Evolutionary conservation across 2,329 filamentous ascomycete genomes (phyloP).

Genomic region (Periconia sp.): DNA sequence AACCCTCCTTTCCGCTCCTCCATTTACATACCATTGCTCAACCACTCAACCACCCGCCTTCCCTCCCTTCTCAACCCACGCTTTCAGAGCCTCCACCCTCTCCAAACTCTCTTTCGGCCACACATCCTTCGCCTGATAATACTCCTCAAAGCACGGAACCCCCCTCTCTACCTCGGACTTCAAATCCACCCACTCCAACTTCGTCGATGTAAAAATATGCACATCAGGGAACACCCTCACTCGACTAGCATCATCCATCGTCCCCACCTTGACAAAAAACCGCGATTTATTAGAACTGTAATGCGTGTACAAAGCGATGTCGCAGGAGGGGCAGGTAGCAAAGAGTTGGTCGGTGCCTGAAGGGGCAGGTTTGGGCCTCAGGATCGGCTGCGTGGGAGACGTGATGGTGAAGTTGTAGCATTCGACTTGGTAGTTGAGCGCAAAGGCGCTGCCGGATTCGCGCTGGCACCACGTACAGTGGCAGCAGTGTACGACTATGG

Average conservation of each 20-base stretch:
- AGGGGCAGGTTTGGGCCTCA: constrained; percentile 41
- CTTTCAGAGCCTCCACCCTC: constrained; percentile 10
- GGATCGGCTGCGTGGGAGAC: constrained; percentile 21
- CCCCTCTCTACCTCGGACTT: constrained; percentile 39
- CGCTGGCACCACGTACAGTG: constrained; percentile 53
- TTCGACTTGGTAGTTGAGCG: constrained; percentile 49
- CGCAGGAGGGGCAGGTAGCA: constrained; percentile 47
- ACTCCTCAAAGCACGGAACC: constrained; percentile 12
- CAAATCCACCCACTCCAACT: constrained; percentile 44
- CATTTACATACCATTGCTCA: not conserved
- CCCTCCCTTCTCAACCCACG: constrained; percentile 2
- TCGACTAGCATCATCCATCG: constrained; percentile 43
- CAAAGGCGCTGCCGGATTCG: constrained; percentile 46
- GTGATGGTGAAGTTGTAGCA: constrained; percentile 37
- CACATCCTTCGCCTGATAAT: constrained; percentile 15
- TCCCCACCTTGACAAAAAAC: constrained; percentile 49
- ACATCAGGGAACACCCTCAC: constrained; percentile 47
- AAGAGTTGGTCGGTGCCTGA: constrained; percentile 47
- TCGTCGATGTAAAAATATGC: constrained; percentile 49
- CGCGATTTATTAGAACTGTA: constrained; percentile 33
- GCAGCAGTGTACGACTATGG: constrained; percentile 50
- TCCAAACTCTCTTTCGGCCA: constrained; percentile 15
- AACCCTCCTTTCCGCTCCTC: not conserved
- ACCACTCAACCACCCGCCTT: not conserved
- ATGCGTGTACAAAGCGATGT: constrained; percentile 46